These are phyloP conservation scores for Metschnikowia dekortorum DNA, from an alignment of 805 yeast genomes.

Conservation along the genomic window DNA sequence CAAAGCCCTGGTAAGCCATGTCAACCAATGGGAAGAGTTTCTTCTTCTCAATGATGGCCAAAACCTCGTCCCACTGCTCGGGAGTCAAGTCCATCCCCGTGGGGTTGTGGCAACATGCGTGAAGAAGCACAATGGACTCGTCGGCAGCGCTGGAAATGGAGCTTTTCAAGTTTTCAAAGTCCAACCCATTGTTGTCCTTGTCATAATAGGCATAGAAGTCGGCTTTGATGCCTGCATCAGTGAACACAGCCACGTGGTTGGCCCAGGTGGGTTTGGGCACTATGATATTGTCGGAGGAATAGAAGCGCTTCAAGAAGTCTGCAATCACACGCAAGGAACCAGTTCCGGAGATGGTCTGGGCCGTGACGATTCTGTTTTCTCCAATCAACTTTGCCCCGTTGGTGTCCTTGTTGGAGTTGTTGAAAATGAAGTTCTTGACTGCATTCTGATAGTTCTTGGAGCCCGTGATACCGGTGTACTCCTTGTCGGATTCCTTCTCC, in stretches of 20 bases:
- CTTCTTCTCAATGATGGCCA: conserved; percentile 55
- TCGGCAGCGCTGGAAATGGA: conserved; percentile 53
- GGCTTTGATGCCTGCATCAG: conserved; percentile 63
- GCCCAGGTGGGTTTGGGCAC: conserved; percentile 94
- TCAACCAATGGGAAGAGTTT: conserved; percentile 78
- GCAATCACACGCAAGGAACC: conserved; percentile 88
- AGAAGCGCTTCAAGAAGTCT: conserved; percentile 65
- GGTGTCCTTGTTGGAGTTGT: conserved; percentile 49
- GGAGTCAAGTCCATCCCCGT: conserved; percentile 88
- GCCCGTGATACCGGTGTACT: conserved; percentile 85
- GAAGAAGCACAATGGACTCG: conserved; percentile 69
- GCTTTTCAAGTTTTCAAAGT: conserved; percentile 56
- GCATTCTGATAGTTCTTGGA: conserved; percentile 58
- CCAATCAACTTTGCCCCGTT: conserved; percentile 52
- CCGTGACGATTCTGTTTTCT: conserved; percentile 66
- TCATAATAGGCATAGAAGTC: conserved; percentile 71
- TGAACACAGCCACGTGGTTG: conserved; percentile 78
- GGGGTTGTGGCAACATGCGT: conserved; percentile 97
- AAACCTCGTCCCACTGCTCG: conserved; percentile 75
- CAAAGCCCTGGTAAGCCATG: conserved; percentile 94
- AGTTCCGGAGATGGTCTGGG: conserved; percentile 92
- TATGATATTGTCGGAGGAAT: conserved; percentile 51
- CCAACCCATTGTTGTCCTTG: conserved; percentile 54
- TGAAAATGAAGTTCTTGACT: conserved; percentile 69
- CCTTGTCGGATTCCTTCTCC: conserved; percentile 60